Percentiles rank a stretch among this genome's conserved stretches.
phyloP scores from a whole-genome alignment of 495 filamentous ascomycete genomes.

The Penicillium bialowiezense region DNA sequence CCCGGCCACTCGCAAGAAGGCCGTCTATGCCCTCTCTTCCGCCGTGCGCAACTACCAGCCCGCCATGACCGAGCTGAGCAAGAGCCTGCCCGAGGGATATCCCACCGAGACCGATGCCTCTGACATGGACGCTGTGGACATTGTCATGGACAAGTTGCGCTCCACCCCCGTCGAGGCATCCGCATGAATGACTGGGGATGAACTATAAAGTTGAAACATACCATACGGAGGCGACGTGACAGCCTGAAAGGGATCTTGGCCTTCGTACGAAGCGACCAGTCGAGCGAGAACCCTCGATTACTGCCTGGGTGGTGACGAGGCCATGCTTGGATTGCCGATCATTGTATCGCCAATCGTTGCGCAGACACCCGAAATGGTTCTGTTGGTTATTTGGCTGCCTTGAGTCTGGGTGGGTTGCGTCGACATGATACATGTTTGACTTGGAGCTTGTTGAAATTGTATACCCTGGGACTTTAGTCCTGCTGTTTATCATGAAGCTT shows the following conservation, averaged over 20 bases:
- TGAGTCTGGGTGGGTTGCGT: not conserved
- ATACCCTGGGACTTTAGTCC: slow-evolving; percentile 11
- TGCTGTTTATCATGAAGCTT: not conserved
- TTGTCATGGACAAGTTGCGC: slow-evolving; percentile 64
- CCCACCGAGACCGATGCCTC: slow-evolving; percentile 62
- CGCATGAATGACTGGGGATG: slow-evolving; percentile 12
- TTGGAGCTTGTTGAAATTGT: slow-evolving; percentile 8
- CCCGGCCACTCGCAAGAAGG: slow-evolving; percentile 74
- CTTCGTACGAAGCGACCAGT: not conserved
- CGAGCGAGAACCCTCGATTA: not conserved
- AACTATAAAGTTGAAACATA: not conserved
- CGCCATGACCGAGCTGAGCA: slow-evolving; percentile 58
- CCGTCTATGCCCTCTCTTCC: slow-evolving; percentile 80
- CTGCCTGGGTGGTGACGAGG: not conserved
- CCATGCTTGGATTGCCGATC: not conserved
- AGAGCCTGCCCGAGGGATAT: slow-evolving; percentile 62
- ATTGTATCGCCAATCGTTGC: not conserved
- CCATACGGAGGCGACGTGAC: slow-evolving; percentile 1
- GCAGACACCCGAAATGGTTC: slow-evolving; percentile 2
- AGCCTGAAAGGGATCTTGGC: not conserved
- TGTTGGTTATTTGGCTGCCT: slow-evolving; percentile 7
- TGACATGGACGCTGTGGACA: slow-evolving; percentile 84
- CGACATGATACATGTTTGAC: not conserved
- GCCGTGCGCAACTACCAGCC: slow-evolving; percentile 85
- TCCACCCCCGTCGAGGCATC: slow-evolving; percentile 38